Evolutionary conservation across 164 flowering plant species (phyloP).

Genomic region (Magnolia changhungtana): DNA sequence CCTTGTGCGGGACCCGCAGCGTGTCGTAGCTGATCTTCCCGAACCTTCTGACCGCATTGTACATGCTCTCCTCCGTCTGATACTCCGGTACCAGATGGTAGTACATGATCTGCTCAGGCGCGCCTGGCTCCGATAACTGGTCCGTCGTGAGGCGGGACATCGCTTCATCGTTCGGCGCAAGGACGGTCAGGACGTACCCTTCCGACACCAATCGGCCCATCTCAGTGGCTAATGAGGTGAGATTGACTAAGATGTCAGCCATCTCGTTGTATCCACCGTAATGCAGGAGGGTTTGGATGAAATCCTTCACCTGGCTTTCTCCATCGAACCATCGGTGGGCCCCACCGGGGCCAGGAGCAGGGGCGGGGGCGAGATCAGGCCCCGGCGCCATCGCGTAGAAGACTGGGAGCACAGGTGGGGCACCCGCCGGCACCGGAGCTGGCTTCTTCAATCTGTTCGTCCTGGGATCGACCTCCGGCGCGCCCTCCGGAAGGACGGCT

Average conservation of each 20-base stretch:
- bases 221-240: conserved; percentile 65
- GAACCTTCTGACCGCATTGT: conserved; percentile 74
- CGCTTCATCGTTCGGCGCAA: conserved; percentile 83
- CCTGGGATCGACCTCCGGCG: conserved; percentile 79
- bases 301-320: conserved; percentile 61
- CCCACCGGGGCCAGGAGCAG: conserved; percentile 78
- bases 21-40: conserved; percentile 68
- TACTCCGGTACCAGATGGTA: conserved; percentile 78
- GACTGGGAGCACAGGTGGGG: conserved; percentile 58
- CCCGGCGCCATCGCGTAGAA: conserved; percentile 71
- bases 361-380: conserved; percentile 67
- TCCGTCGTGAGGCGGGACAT: conserved; percentile 77
- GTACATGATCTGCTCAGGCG: conserved; percentile 77
- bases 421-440: conserved; percentile 43
- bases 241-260: conserved; percentile 72
- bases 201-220: conserved; percentile 73
- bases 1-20: conserved; percentile 53
- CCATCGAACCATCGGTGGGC: conserved; percentile 63
- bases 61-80: conserved; percentile 92
- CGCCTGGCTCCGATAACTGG: conserved; percentile 71
- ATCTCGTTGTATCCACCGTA: conserved; percentile 86
- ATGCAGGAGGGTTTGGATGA: conserved; percentile 62
- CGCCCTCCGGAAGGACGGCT: conserved; percentile 65
- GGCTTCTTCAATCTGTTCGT: conserved; percentile 63
- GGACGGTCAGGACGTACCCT: conserved; percentile 66